These are phyloP conservation scores for Colletotrichum orchidophilum DNA, from an alignment of 2,329 filamentous ascomycete species.

Conservation along the genomic window DNA sequence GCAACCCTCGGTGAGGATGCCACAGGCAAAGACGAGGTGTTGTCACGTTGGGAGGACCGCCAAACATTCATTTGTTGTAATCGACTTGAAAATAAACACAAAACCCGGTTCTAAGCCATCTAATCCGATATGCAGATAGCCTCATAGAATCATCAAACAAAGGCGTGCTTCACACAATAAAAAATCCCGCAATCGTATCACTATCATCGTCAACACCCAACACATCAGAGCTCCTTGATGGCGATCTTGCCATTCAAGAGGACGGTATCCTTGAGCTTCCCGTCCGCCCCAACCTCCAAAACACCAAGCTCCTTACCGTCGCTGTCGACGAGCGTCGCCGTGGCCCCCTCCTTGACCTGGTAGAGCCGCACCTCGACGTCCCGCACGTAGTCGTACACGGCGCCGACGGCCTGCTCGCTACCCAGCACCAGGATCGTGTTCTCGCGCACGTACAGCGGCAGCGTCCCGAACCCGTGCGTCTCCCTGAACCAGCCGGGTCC, in stretches of 20 bases:
- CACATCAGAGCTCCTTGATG: constrained; percentile 25
- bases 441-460: constrained; percentile 68
- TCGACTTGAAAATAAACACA: neutral
- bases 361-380: constrained; percentile 60
- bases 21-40: neutral
- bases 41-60: neutral
- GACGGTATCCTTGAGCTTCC: constrained; percentile 50
- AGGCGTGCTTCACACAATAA: neutral
- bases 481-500: constrained; percentile 68
- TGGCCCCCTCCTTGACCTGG: constrained; percentile 50
- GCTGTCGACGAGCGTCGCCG: constrained; percentile 51
- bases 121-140: constrained; percentile 25
- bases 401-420: constrained; percentile 47
- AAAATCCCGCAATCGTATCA: neutral
- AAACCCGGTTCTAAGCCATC: constrained; percentile 23
- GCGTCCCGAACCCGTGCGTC: constrained; percentile 65
- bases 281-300: constrained; percentile 50
- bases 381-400: constrained; percentile 57
- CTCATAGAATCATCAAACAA: constrained; percentile 13
- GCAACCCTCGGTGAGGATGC: neutral
- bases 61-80: neutral
- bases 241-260: constrained; percentile 48
- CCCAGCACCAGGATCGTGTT: constrained; percentile 59
- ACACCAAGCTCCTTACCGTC: constrained; percentile 52
- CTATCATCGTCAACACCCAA: neutral